phyloP scores from a whole-genome alignment of 805 yeast species.

The Saccharomycopsis guyanensis region DNA sequence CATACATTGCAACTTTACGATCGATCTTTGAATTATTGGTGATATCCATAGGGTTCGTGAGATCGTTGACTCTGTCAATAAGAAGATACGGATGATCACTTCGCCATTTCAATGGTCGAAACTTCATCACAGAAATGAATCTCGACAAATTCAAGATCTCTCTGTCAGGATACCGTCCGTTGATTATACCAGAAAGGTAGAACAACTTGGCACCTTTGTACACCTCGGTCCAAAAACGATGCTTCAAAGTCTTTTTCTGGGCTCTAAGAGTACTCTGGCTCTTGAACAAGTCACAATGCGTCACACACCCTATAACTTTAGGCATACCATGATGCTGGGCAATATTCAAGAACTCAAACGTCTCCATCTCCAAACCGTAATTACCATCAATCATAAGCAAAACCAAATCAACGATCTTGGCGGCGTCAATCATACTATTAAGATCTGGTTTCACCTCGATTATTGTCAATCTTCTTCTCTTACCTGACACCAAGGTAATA shows the following conservation, averaged over 20 bases:
- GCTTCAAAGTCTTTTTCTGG: slow-evolving; percentile 83
- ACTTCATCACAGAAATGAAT: slow-evolving; percentile 94
- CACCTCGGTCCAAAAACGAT: slow-evolving; percentile 98
- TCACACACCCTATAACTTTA: slow-evolving; percentile 87
- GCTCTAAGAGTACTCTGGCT: slow-evolving; percentile 84
- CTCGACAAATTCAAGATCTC: slow-evolving; percentile 88
- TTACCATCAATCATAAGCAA: slow-evolving; percentile 89
- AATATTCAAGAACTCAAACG: slow-evolving; percentile 94
- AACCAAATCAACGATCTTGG: slow-evolving; percentile 91
- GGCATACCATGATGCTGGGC: slow-evolving; percentile 99
- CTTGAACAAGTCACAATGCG: slow-evolving; percentile 91
- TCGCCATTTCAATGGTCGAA: slow-evolving; percentile 98
- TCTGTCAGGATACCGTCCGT: slow-evolving; percentile 96
- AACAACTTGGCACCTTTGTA: slow-evolving; percentile 96
- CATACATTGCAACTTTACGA: slow-evolving; percentile 85
- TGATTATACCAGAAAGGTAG: slow-evolving; percentile 88
- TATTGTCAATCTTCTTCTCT: slow-evolving; percentile 84
- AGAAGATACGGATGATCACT: slow-evolving; percentile 94
- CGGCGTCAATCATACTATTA: slow-evolving; percentile 93
- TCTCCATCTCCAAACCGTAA: slow-evolving; percentile 98
- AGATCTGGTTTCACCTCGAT: slow-evolving; percentile 89
- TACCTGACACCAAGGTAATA: slow-evolving; percentile 92
- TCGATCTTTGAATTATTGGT: slow-evolving; percentile 70
- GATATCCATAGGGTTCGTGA: slow-evolving; percentile 83
- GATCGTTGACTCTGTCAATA: slow-evolving; percentile 86